These are phyloP conservation scores for Metschnikowia baotianmanensis DNA, from an alignment of 805 yeast genomes.

Conservation along the genomic window DNA sequence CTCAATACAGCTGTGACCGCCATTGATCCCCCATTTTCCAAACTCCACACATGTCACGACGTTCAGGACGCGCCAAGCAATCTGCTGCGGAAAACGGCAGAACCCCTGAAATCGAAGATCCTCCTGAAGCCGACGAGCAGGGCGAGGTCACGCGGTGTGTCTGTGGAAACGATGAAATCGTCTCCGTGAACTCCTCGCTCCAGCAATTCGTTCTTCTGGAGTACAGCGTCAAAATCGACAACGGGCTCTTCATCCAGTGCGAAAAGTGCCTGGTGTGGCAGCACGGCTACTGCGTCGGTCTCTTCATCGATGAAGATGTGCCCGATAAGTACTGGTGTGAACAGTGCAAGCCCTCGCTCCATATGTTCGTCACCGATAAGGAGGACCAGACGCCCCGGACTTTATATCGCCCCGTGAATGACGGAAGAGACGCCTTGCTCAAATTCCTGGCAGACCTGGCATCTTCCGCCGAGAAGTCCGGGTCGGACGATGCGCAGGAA, in stretches of 20 bases:
- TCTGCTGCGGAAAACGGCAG: conserved; percentile 7
- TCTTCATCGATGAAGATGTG: conserved; percentile 65
- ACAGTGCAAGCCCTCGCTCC: conserved; percentile 81
- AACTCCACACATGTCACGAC: conserved; percentile 15
- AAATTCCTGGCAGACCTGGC: background rate
- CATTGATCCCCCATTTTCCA: background rate
- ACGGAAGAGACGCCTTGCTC: conserved; percentile 34
- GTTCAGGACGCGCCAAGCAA: conserved; percentile 17
- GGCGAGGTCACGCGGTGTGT: conserved; percentile 44
- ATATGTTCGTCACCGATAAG: conserved; percentile 44
- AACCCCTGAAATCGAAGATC: conserved; percentile 10
- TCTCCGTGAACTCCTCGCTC: conserved; percentile 25
- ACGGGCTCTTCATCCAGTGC: conserved; percentile 77
- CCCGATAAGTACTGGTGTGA: conserved; percentile 98
- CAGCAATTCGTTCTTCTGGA: conserved; percentile 28
- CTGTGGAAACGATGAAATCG: conserved; percentile 40
- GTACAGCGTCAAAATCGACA: conserved; percentile 40
- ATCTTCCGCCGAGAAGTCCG: conserved; percentile 3
- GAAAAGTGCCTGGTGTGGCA: conserved; percentile 96
- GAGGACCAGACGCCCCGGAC: conserved; percentile 27
- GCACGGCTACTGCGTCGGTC: conserved; percentile 94
- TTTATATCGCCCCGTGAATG: conserved; percentile 42
- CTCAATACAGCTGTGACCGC: background rate
- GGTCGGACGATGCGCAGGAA: conserved; percentile 5
- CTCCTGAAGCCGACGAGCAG: conserved; percentile 31